Base-by-base conservation (phyloP, 805 yeast genomes). In the Kodamaea kaohsiungensis region DNA sequence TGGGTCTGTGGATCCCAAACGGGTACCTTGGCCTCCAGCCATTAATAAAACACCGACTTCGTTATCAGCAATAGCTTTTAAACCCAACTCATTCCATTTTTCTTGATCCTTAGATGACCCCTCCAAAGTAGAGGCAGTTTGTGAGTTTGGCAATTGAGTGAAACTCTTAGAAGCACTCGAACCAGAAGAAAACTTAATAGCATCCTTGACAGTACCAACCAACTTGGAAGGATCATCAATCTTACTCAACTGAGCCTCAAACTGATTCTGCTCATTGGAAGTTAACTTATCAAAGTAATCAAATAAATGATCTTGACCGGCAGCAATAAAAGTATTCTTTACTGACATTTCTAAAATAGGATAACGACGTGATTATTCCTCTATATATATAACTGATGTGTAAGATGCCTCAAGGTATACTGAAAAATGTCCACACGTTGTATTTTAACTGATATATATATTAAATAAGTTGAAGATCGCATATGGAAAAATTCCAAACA, bases 1-100 rank as follows among this genome's bases (percentile, higher is more conserved):
- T 38, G 99, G 99, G 22, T 76, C 83, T 3, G 85, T 75, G 1
- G 97, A 91, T 1, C 99, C 99, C 52, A 95, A 77, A 58, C 99
- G 80, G 7, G 98, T 89, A 33, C 99, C 99, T 71, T 95, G 99
- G 49, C 99, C 99, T 53, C 99, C 99, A 10, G 99, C 98, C 89
- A 95, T 87, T 51, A 95, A 77, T 43, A 95, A 78, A 4, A 95
- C 93, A 35, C 91, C 99, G 19, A 93, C 98, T 64, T 88, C 83
- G 59, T 87, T 87, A 12, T 76, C 69, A 15, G 82, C 69, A 52
- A 95, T 86, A 30, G 93, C 88, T 22, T 83, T 74, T 15, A 86
- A 69, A 12, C 99, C 99, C 13, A 72, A 43, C 2, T 69, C 53
- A 18, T 63, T 60, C 83, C 87, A 87, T 12, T 61, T 43, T 3